phyloP scores from a whole-genome alignment of 345 rosid genomes.

The Brassica nigra region DNA sequence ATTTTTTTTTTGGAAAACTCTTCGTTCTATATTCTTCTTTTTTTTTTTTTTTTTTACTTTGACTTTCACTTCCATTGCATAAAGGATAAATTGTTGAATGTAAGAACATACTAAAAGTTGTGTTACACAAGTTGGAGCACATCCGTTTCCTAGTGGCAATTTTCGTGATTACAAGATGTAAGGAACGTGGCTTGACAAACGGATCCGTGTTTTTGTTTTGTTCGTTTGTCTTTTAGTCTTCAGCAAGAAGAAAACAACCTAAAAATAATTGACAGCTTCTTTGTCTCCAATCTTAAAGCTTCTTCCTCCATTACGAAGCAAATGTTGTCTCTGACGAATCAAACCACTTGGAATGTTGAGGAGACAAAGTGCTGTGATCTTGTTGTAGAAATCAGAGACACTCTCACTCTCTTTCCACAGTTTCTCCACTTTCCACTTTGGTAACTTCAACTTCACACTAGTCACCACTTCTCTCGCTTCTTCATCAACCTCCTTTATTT shows the following conservation, averaged over 20 bases:
- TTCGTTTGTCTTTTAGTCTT: background rate
- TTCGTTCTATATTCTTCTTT: too few species aligned
- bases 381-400: conserved; percentile 62
- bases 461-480: conserved; percentile 13
- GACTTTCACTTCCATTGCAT: background rate
- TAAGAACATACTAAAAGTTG: background rate
- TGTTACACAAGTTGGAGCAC: conserved; percentile 30
- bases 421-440: conserved; percentile 70
- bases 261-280: conserved; percentile 37
- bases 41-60: too few species aligned
- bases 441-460: conserved; percentile 70
- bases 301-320: conserved; percentile 44
- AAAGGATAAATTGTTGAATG: background rate
- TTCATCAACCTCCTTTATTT: conserved; percentile 38
- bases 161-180: conserved; percentile 4
- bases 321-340: conserved; percentile 31
- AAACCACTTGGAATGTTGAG: conserved; percentile 19
- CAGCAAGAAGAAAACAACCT: background rate
- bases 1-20: too few species aligned
- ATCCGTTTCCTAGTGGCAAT: conserved; percentile 8
- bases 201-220: conserved; percentile 28
- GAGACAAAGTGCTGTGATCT: conserved; percentile 62
- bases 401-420: conserved; percentile 60
- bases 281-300: conserved; percentile 26
- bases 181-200: conserved; percentile 36